A percentile compares a stretch with the other conserved stretches of the same genome.
phyloP scores from a whole-genome alignment of 345 rosid species.

The Salix koriyanagi region DNA sequence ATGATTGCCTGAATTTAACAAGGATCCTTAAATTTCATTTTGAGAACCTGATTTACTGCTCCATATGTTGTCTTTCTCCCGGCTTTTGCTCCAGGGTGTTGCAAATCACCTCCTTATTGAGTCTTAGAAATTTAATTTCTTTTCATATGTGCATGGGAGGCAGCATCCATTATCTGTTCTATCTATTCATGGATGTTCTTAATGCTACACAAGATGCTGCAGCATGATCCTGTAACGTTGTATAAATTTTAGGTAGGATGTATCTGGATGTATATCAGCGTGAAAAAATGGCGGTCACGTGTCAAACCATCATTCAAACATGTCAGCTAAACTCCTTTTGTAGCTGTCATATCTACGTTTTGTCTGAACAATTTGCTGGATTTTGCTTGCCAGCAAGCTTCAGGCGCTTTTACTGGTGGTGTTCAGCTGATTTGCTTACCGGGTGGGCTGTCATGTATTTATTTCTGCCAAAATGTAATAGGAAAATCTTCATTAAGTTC shows the following conservation, averaged over 20 bases:
- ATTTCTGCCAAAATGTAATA: no score
- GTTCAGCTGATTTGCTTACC: background rate
- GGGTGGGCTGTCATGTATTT: background rate
- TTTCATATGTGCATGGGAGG: background rate
- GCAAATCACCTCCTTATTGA: background rate
- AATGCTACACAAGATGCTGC: background rate
- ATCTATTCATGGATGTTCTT: background rate
- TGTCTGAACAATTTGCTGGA: background rate
- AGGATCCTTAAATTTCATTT: background rate
- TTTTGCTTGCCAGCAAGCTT: background rate
- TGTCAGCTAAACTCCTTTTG: no score
- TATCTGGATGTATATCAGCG: background rate
- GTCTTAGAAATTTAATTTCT: background rate
- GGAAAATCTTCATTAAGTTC: no score
- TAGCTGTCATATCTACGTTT: background rate
- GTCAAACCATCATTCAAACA: background rate
- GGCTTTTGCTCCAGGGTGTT: background rate
- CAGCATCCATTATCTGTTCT: background rate
- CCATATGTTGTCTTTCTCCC: background rate
- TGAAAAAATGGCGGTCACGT: background rate
- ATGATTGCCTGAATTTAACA: background rate
- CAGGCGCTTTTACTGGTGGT: background rate
- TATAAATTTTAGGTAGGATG: background rate
- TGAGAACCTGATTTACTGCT: background rate
- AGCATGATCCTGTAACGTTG: constrained; percentile 10